Conservation (phyloP, 108 stramenopile species). For the Nitzschia putrida region DNA sequence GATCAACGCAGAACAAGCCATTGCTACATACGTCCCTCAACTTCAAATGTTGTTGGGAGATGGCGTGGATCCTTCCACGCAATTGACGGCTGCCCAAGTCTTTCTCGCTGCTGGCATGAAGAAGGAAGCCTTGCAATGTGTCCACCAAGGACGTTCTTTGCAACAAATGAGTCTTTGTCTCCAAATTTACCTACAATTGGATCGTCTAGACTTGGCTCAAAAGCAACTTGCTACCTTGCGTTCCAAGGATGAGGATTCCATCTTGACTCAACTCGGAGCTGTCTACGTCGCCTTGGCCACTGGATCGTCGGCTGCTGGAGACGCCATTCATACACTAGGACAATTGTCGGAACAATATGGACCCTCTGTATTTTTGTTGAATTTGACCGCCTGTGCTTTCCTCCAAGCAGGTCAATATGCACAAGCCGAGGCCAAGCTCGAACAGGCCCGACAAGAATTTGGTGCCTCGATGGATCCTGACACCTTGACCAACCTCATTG, state of each 20-base stretch:
- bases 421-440: conserved; percentile 77
- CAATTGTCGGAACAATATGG: conserved; percentile 95
- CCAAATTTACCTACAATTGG: conserved; percentile 93
- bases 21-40: conserved; percentile 17
- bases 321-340: conserved; percentile 88
- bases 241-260: conserved; percentile 90
- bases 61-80: conserved; percentile 71
- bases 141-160: conserved; percentile 81
- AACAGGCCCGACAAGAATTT: conserved; percentile 69
- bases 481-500: conserved; percentile 90
- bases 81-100: conserved; percentile 87
- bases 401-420: conserved; percentile 87
- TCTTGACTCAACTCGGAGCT: conserved; percentile 88
- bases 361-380: conserved; percentile 83
- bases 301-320: conserved; percentile 72
- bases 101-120: conserved; percentile 77
- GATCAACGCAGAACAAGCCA: background rate
- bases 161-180: conserved; percentile 84
- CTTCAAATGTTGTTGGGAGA: conserved; percentile 45
- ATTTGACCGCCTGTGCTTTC: conserved; percentile 85
- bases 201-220: conserved; percentile 91
- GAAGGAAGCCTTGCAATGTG: conserved; percentile 91
- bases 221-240: conserved; percentile 66
- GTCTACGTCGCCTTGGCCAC: conserved; percentile 86
- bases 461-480: conserved; percentile 44